A percentile compares a stretch with the other conserved stretches of the same genome.
Evolutionary conservation across 2,329 filamentous ascomycete genomes (phyloP).

Genomic region (Paecilomyces dactylethromorphus): DNA sequence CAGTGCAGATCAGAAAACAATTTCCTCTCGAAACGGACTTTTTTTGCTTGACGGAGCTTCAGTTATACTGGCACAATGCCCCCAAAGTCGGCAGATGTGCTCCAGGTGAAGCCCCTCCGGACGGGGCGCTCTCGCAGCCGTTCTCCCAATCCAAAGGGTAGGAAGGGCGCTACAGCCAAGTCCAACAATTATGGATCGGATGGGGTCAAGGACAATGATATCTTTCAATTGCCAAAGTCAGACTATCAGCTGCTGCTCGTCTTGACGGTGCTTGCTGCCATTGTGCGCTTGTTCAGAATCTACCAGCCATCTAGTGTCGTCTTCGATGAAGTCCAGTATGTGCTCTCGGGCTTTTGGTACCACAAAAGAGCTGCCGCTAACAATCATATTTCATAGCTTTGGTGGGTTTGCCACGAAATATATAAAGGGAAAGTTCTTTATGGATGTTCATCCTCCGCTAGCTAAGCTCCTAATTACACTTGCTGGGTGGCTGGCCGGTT

Average conservation of each 20-base stretch:
- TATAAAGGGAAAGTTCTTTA: conserved; percentile 98
- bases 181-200: conserved; percentile 40
- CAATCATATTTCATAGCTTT: conserved; percentile 55
- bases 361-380: conserved; percentile 4
- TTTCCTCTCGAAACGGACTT: not conserved
- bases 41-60: conserved; percentile 1
- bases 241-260: conserved; percentile 74
- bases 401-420: conserved; percentile 98
- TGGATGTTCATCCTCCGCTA: conserved; percentile 98
- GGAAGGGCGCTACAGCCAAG: conserved; percentile 23
- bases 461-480: conserved; percentile 96
- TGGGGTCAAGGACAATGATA: conserved; percentile 74
- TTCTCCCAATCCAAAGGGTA: conserved; percentile 33
- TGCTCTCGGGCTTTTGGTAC: conserved; percentile 18
- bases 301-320: conserved; percentile 95
- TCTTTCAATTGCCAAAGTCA: conserved; percentile 74
- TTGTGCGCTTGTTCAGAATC: conserved; percentile 88
- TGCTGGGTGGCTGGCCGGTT: conserved; percentile 89
- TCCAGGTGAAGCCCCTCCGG: conserved; percentile 30
- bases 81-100: conserved; percentile 25
- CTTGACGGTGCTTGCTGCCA: conserved; percentile 67
- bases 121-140: conserved; percentile 31
- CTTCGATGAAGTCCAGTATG: conserved; percentile 98
- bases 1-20: not conserved
- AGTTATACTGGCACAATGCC: conserved; percentile 15